Percentiles rank a stretch among this genome's conserved stretches.
Conservation (phyloP, 768 basidiomycete genomes). For the Lentinula lateritia region DNA sequence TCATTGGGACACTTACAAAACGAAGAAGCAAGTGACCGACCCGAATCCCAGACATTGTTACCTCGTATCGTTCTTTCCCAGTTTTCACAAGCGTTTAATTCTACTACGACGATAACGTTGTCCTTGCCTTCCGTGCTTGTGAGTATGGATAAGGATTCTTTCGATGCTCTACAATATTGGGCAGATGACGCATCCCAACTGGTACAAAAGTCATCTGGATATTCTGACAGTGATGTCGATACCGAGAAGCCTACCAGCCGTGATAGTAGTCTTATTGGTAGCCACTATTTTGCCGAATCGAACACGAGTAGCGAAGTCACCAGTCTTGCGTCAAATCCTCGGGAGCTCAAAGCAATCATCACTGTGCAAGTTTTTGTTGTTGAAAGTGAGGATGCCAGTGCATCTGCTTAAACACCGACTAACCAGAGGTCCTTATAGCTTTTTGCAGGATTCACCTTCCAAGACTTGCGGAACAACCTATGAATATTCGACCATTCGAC, state of each 20-base stretch:
- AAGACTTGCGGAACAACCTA: constrained; percentile 25
- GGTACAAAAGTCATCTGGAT: constrained; percentile 40
- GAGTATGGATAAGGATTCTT: constrained; percentile 52
- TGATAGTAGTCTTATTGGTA: constrained; percentile 71
- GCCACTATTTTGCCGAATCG: constrained; percentile 68
- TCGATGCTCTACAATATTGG: constrained; percentile 84
- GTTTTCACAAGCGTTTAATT: neutral
- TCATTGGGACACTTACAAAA: neutral
- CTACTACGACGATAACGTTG: constrained; percentile 21
- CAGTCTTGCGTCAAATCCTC: constrained; percentile 25
- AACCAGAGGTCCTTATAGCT: constrained; percentile 10
- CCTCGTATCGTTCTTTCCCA: constrained; percentile 1
- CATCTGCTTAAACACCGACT: neutral
- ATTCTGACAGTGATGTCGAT: constrained; percentile 16
- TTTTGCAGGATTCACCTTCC: constrained; percentile 45
- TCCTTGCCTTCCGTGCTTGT: constrained; percentile 61
- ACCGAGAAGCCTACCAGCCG: constrained; percentile 33
- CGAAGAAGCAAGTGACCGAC: neutral
- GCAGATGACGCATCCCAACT: constrained; percentile 82
- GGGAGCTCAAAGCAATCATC: constrained; percentile 9
- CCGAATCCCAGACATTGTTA: neutral
- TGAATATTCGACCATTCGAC: constrained; percentile 42
- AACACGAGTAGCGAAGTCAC: constrained; percentile 36
- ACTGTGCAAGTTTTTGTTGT: constrained; percentile 17
- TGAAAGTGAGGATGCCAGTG: constrained; percentile 28